Base-by-base conservation (phyloP, 2,329 filamentous ascomycete genomes). In the Xylaria polymorpha region DNA sequence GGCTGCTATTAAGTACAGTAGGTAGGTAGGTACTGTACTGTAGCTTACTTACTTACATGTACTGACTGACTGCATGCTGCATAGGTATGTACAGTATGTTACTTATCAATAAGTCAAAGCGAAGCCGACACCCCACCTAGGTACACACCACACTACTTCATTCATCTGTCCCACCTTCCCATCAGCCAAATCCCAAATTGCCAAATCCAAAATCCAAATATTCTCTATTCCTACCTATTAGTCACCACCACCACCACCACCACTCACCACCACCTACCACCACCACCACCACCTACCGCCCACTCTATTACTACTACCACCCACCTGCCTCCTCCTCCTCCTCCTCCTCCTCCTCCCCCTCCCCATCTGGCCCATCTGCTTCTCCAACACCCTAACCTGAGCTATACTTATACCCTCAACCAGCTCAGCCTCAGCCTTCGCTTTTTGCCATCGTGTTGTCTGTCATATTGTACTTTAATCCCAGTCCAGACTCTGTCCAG, bases 101-200 rank as follows among this genome's bases (percentile, higher is more conserved):
- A n/a, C n/a, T n/a, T n/a, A 46, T n/a, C 37, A 41, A 41, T 41
- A 41, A 32, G 32, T 56, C 51, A 37, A 56, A 37, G 51, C 51
- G n/a, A 56, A 56, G 32, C 51, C 18, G 51, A 37, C 51, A 53
- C 44, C 39, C 39, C 58, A 58, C 44, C 22, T 15, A 32, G 9
- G n/a, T n/a, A n/a, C 18, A 37, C 44, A 25, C 6, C 29, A 37
- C 29, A 39, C 39, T 44, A 51, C 53, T 37, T 15, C 14, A 37
- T 56, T 22, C 51, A 56, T 56, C 46, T 63, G 60, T 65, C 64
- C 68, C 68, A 70, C 64, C 65, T 50, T 48, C 61, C 44, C 55
- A 37, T 48, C 66, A 51, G 64, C 60, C 57, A 67, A 58, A 58
- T 55, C 62, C 48, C 48, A 59, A 60, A 64, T 64, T 56, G 55